Base-by-base conservation (phyloP, 2,329 filamentous ascomycete species). In the Gaeumannomyces sp. region DNA sequence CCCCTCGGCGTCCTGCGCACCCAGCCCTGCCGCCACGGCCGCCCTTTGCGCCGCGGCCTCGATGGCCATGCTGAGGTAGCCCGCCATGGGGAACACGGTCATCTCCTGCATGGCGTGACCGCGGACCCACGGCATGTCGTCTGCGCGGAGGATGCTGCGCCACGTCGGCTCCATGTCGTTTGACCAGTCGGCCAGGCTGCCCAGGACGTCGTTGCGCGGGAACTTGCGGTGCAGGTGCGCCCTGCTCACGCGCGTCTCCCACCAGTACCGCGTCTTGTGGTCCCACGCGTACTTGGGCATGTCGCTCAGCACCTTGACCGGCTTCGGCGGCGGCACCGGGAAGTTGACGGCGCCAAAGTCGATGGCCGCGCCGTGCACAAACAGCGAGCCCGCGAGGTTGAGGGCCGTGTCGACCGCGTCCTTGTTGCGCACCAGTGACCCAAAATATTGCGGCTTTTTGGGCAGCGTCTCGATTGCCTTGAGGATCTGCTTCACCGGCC, bases 31-130 rank as follows among this genome's bases (percentile, higher is more conserved):
- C 25, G 65, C 62, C 29, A 72, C 53, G 7, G 33, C 63, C 8
- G 71, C 69, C 1, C 68, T 65, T 64, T 76, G 73, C 3, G 65
- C 63, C 1, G 71, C 68, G 0, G 74, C 75, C 67, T 76, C 74
- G 19, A 74, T 66, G 50, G 70, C 72, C 76, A 82, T 79, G 56
- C 77, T 76, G 10, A 79, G 69, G 57, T 76, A 77, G 28, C 79
- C 80, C 1, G 77, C 73, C 28, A 76, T 75, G 27, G 82, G 79
- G 68, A 79, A 82, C 63, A 81, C 76, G 62, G 77, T 76, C 64
- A 79, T 76, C 68, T 76, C 80, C 66, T 82, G 77, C 72, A 83
- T 78, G 58, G 72, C 70, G 73, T 83, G 81, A 66, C 82, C 80
- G 61, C 79, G 75, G 22, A 82, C 76, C 69, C 83, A 84, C 31